Percentiles rank a stretch among this genome's conserved stretches.
These are phyloP conservation scores for Metroxylon sagu DNA, from an alignment of 176 grass and related monocot species.

Conservation along the genomic window DNA sequence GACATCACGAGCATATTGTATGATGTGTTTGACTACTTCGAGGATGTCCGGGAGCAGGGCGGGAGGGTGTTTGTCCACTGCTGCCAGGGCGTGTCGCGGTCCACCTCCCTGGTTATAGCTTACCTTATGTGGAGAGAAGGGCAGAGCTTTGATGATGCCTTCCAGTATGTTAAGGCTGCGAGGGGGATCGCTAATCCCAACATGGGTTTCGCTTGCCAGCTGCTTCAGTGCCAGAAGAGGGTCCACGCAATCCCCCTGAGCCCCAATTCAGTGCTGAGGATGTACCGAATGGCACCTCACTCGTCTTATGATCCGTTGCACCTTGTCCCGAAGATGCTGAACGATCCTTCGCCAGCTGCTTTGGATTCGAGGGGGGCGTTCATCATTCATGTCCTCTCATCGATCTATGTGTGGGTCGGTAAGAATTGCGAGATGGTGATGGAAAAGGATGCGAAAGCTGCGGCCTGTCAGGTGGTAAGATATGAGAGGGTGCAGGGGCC, in stretches of 20 bases:
- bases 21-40: slow-evolving; percentile 98
- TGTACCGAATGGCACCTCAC: slow-evolving; percentile 92
- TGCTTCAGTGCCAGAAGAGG: slow-evolving; percentile 94
- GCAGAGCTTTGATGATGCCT: slow-evolving; percentile 92
- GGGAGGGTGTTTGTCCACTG: slow-evolving; percentile 93
- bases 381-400: slow-evolving; percentile 76
- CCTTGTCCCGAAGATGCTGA: slow-evolving; percentile 94
- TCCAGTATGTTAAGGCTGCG: slow-evolving; percentile 86
- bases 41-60: slow-evolving; percentile 80
- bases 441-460: slow-evolving; percentile 82
- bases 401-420: slow-evolving; percentile 94
- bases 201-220: slow-evolving; percentile 97
- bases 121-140: slow-evolving; percentile 99
- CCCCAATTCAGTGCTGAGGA: slow-evolving; percentile 80
- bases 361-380: slow-evolving; percentile 93
- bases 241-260: slow-evolving; percentile 83
- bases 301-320: slow-evolving; percentile 80
- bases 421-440: slow-evolving; percentile 63
- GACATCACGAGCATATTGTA: slow-evolving; percentile 98
- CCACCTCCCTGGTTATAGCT: slow-evolving; percentile 87
- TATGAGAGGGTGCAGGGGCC: slow-evolving; percentile 93
- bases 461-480: slow-evolving; percentile 83
- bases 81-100: slow-evolving; percentile 89
- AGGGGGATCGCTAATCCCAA: slow-evolving; percentile 91
- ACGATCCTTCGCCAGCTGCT: slow-evolving; percentile 52